Evolutionary conservation across 78 protist species (phyloP).

Genomic region (Dictyostelium firmibasis): DNA sequence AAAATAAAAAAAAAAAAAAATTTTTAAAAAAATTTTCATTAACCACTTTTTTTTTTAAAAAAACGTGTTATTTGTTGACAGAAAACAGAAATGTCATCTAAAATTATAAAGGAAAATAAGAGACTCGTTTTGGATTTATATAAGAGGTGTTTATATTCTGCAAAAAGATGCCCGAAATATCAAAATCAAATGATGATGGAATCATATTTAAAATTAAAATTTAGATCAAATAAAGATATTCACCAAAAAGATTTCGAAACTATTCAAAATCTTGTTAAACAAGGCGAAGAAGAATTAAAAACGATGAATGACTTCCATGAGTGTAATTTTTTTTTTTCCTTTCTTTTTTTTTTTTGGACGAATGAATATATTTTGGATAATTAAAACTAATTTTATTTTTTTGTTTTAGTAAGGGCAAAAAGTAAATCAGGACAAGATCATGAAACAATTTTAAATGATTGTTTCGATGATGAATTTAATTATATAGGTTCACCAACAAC

Average conservation of each 20-base stretch:
- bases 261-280: background rate
- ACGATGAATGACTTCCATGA: slow-evolving; percentile 64
- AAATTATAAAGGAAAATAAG: slow-evolving; percentile 52
- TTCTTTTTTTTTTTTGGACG: background rate
- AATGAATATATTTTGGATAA: no score
- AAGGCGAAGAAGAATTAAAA: slow-evolving; percentile 76
- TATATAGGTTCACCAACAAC: background rate
- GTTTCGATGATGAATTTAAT: slow-evolving; percentile 19
- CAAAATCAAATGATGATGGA: slow-evolving; percentile 44
- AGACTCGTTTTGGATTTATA: slow-evolving; percentile 55
- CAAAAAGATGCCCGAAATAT: slow-evolving; percentile 59
- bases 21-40: background rate
- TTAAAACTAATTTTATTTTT: background rate
- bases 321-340: background rate
- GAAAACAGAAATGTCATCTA: slow-evolving; percentile 30
- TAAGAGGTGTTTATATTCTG: slow-evolving; percentile 48
- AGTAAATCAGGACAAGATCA: slow-evolving; percentile 29
- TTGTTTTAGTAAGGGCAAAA: slow-evolving; percentile 16
- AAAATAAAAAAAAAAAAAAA: slow-evolving; percentile 1
- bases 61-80: background rate
- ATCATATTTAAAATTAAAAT: slow-evolving; percentile 22
- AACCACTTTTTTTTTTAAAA: background rate
- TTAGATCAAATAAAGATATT: slow-evolving; percentile 28
- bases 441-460: background rate
- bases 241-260: slow-evolving; percentile 51